Conservation (phyloP, 371 early-diverging fungal genomes). For the Circinella umbellata region DNA sequence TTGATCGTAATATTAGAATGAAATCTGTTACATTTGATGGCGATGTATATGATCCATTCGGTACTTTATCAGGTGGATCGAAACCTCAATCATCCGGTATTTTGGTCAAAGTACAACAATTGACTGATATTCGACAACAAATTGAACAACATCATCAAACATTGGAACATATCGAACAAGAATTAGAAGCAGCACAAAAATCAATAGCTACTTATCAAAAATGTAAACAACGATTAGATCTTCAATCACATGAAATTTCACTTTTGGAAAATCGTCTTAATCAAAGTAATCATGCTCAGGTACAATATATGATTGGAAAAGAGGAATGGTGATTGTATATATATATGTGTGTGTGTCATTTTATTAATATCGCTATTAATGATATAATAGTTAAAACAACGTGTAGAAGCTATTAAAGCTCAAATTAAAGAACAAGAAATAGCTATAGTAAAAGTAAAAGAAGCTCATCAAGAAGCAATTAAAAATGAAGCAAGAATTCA, state of each 20-base stretch:
- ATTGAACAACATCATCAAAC: conserved; percentile 50
- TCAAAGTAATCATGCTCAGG: conserved; percentile 74
- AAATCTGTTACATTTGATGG: conserved; percentile 98
- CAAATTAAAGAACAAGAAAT: conserved; percentile 35
- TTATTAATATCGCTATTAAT: no score
- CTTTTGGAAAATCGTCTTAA: conserved; percentile 73
- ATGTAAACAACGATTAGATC: conserved; percentile 66
- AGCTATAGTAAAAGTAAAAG: conserved; percentile 43
- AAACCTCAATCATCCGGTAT: conserved; percentile 78
- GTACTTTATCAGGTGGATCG: conserved; percentile 97
- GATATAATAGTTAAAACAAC: conserved; percentile 34
- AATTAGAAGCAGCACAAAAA: conserved; percentile 44
- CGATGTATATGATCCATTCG: conserved; percentile 98
- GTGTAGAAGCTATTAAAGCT: conserved; percentile 49
- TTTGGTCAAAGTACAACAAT: conserved; percentile 70
- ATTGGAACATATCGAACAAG: conserved; percentile 51
- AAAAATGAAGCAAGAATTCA: conserved; percentile 67
- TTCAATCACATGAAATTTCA: conserved; percentile 74
- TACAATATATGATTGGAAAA: conserved; percentile 14
- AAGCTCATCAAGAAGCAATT: conserved; percentile 46
- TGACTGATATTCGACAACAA: conserved; percentile 63
- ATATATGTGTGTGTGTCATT: no score
- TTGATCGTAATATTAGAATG: conserved; percentile 76
- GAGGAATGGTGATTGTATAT: no score
- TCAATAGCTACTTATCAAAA: conserved; percentile 50